Evolutionary conservation across 345 rosid species (phyloP), one percentile per base, ranked within the genome.

Genomic region (Camelina hispida): DNA sequence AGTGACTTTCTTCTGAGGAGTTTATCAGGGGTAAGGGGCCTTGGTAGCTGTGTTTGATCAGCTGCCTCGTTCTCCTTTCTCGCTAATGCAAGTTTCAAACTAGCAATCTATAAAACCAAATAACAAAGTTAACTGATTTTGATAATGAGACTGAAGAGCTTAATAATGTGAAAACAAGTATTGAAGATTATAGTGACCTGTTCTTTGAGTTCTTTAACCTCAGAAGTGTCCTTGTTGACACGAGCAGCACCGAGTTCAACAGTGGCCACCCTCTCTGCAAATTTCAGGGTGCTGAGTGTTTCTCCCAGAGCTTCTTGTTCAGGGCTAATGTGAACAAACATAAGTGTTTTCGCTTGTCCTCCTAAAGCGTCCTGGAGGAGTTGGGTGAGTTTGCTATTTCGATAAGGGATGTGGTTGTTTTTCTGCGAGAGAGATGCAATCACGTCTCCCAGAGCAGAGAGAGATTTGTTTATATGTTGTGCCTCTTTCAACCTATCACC

Each of bases 401-500:
- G 80, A 35, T 95, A 95, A 32, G 99, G 99, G 44, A 95, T 89
- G 62, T 95, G 99, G 22, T 89, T 80, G 81, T 81, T 87, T 76
- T 88, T 95, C 71, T 84, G 90, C 30, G 99, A 88, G 58, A 95
- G 97, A 22, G 97, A 87, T 9, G 97, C 78, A 43, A 95, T 92
- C 66, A 95, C 99, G 56, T 95, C 96, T 30, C 97, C 99, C 46
- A 95, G 83, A 74, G 97, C 97, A 71, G 99, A 83, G 35, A 92
- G 93, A 70, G 99, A 94, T 80, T 72, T 90, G 83, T 94, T 92
- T 71, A 94, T 91, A 53, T 94, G 90, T 51, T 85, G 88, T 15
- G 99, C 97, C 82, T 94, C 97, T 82, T 92, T 94, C 53, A 94
- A 71, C 73, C 97, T 85, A 64, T 94, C 97, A 68, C 97, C 99